Evolutionary conservation across 306 rosid species (phyloP), one percentile per base, ranked within the genome.

Genomic region (Trifolium subterraneum): DNA sequence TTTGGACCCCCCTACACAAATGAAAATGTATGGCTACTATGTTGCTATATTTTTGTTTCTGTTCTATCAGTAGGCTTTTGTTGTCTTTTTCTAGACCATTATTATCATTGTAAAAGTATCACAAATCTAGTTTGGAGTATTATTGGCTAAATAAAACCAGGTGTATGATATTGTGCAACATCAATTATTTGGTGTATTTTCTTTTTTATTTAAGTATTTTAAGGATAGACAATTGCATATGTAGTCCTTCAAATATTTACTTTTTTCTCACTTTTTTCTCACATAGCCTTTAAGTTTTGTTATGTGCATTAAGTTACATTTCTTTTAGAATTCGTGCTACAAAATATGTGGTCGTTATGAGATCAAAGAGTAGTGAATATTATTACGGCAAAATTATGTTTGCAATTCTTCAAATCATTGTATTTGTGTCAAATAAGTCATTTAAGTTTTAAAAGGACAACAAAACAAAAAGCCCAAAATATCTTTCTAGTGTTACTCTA

Each of bases 51-150:
- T 74, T 38, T 11, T 29, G 42, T 69, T 74, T 78, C 56, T 39
- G 55, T 52, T 16, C 62, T 52, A 6, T 41, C 14, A 70, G 75
- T 71, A 39, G 78, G 18, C 54, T 73, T 41, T 56, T 71, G 18
- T 77, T 84, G 81, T 84, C 81, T 48, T 73, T 64, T 77, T 58
- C 27, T 60, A 20, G 44, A 74, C 29, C 8, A 68, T 60, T 60
- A 10, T 44, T 14, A 22, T 51, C 48, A n/a, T 44, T 35, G 74
- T 79, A 73, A 61, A 59, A 58, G 6, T 10, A 38, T 63, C 19
- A 52, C 15, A 52, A 36, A 41, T 14, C 36, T 69, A 29, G 63
- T 70, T 52, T 70, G 71, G 33, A 54, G 56, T 10, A 38, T 60
- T 10, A 38, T 60, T 78, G 23, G 59, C 65, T 78, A n/a, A 69